phyloP scores from a whole-genome alignment of 2,329 filamentous ascomycete species.

The Aspergillus felis region DNA sequence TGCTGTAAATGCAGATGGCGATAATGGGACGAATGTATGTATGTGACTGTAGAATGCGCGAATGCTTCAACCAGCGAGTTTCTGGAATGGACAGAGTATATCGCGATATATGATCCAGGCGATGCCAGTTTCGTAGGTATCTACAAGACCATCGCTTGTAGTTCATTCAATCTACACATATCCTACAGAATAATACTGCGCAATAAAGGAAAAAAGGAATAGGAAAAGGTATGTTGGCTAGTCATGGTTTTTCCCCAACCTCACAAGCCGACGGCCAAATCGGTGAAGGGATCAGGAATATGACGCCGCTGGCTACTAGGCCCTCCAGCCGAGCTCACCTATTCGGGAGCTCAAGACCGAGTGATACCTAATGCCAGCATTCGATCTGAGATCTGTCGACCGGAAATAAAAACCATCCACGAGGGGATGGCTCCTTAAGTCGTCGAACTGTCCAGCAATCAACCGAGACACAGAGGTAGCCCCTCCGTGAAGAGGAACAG shows the following conservation, averaged over 20 bases:
- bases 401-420: conserved; percentile 76
- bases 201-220: conserved; percentile 1
- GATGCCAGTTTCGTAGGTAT: neutral
- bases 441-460: conserved; percentile 85
- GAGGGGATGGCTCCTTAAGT: conserved; percentile 71
- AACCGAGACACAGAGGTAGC: conserved; percentile 62
- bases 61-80: neutral
- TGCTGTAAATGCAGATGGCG: conserved; percentile 55
- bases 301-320: conserved; percentile 60
- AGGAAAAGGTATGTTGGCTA: conserved; percentile 57
- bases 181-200: conserved; percentile 3
- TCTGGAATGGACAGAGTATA: neutral
- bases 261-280: conserved; percentile 80
- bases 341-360: conserved; percentile 62
- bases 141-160: neutral
- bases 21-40: neutral
- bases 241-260: conserved; percentile 87
- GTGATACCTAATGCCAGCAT: conserved; percentile 48
- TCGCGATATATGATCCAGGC: neutral
- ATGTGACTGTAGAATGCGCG: conserved; percentile 13
- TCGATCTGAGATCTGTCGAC: conserved; percentile 95
- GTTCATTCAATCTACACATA: neutral
- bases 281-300: conserved; percentile 87
- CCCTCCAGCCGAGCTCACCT: conserved; percentile 64
- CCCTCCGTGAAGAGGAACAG: conserved; percentile 23